Percentiles rank a stretch among this genome's conserved stretches.
phyloP scores from a whole-genome alignment of 73 alveolate genomes.

The Loxodes magnus region DNA sequence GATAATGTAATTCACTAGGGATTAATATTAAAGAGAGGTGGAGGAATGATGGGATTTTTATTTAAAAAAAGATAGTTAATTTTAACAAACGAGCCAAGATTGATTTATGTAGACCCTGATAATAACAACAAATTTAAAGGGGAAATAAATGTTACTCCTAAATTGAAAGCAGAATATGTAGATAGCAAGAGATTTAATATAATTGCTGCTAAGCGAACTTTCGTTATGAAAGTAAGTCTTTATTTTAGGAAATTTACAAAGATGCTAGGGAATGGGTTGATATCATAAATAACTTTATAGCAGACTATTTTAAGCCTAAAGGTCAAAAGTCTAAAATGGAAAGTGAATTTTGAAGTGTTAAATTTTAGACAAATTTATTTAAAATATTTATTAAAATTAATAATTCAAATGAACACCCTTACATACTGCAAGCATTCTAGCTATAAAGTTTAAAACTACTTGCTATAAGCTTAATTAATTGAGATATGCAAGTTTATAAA shows the following conservation, averaged over 20 bases:
- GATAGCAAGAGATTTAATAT: too few species aligned
- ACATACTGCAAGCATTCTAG: too few species aligned
- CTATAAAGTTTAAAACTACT: too few species aligned
- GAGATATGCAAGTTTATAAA: too few species aligned
- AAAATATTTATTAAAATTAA: too few species aligned
- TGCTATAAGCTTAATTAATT: too few species aligned
- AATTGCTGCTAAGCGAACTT: too few species aligned
- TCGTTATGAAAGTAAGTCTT: not conserved
- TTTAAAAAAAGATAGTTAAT: conserved; percentile 3
- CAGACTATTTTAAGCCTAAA: too few species aligned
- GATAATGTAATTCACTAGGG: not conserved
- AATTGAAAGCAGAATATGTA: not conserved
- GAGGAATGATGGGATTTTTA: conserved; percentile 2
- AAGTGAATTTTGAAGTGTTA: too few species aligned
- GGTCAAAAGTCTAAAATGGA: too few species aligned
- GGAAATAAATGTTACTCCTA: not conserved
- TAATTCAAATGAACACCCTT: too few species aligned
- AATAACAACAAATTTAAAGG: not conserved
- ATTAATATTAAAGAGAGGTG: not conserved
- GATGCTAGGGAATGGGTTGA: not conserved
- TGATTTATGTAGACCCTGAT: not conserved
- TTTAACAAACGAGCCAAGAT: conserved; percentile 10
- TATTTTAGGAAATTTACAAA: not conserved
- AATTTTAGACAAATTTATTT: too few species aligned
- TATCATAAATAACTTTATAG: not conserved